Percentiles rank a stretch among this genome's conserved stretches.
These are phyloP conservation scores for Madurella fahalii DNA, from an alignment of 2,329 filamentous ascomycete genomes.

Conservation along the genomic window DNA sequence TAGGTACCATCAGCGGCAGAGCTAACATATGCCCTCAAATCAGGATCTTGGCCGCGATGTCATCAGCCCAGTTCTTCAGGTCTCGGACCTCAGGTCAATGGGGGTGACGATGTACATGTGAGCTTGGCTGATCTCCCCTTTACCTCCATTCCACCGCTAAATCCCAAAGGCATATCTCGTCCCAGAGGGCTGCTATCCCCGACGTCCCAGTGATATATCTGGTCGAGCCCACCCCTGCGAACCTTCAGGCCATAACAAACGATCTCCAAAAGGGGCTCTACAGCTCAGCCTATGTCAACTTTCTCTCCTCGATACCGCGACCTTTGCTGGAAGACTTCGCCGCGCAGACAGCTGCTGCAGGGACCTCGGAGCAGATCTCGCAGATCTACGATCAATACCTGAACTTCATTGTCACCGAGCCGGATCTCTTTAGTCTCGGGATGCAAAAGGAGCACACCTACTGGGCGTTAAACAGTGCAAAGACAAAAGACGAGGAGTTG, in stretches of 20 bases:
- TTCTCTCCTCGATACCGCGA: constrained; percentile 87
- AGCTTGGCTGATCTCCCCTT: constrained; percentile 18
- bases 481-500: constrained; percentile 84
- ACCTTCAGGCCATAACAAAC: constrained; percentile 75
- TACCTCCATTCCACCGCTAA: neutral
- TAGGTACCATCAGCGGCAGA: neutral
- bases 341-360: constrained; percentile 75
- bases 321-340: constrained; percentile 93
- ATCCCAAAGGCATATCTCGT: constrained; percentile 65
- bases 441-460: constrained; percentile 90
- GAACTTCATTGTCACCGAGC: constrained; percentile 94
- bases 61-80: constrained; percentile 90
- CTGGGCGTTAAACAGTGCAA: constrained; percentile 91
- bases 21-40: constrained; percentile 8
- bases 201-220: constrained; percentile 96
- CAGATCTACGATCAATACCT: constrained; percentile 96
- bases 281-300: constrained; percentile 92
- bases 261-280: constrained; percentile 88
- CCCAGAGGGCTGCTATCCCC: constrained; percentile 81
- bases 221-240: constrained; percentile 80
- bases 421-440: constrained; percentile 89
- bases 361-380: constrained; percentile 82
- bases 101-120: constrained; percentile 97
- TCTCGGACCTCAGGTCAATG: constrained; percentile 87
- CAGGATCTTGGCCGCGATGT: constrained; percentile 76